Evolutionary conservation across 257 asterid genomes (phyloP).

Genomic region (Nicotiana knightiana): DNA sequence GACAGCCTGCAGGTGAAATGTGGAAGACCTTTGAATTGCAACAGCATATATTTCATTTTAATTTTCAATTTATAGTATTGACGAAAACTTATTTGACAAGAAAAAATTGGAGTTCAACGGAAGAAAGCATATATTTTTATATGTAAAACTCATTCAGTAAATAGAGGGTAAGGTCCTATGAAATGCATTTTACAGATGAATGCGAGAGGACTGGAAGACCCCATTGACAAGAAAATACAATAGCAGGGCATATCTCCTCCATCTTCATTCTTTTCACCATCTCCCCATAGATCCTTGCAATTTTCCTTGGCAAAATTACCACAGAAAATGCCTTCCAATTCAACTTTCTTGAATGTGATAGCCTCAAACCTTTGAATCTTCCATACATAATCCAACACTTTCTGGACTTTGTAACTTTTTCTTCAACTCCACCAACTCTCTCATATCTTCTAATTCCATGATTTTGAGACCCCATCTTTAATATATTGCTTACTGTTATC

Average conservation of each 20-base stretch:
- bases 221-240: constrained; percentile 55
- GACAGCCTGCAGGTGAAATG: too few species aligned
- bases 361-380: constrained; percentile 43
- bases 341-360: constrained; percentile 41
- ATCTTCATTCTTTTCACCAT: constrained; percentile 35
- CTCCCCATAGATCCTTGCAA: constrained; percentile 36
- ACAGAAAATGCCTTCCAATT: constrained; percentile 65
- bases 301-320: constrained; percentile 44
- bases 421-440: constrained; percentile 31
- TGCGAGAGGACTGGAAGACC: constrained; percentile 71
- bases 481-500: neutral
- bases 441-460: constrained; percentile 21
- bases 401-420: constrained; percentile 20
- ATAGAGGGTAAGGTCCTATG: too few species aligned
- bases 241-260: constrained; percentile 45
- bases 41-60: too few species aligned
- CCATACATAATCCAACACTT: constrained; percentile 33
- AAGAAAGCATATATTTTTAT: too few species aligned
- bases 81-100: too few species aligned
- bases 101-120: too few species aligned
- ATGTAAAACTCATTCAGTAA: too few species aligned
- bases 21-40: too few species aligned
- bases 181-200: neutral
- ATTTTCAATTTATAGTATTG: too few species aligned
- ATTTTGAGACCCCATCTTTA: constrained; percentile 1